A percentile compares a stretch with the other conserved stretches of the same genome.
These are phyloP conservation scores for Pestalotiopsis fici DNA, from an alignment of 2,329 filamentous ascomycete genomes.

Conservation along the genomic window DNA sequence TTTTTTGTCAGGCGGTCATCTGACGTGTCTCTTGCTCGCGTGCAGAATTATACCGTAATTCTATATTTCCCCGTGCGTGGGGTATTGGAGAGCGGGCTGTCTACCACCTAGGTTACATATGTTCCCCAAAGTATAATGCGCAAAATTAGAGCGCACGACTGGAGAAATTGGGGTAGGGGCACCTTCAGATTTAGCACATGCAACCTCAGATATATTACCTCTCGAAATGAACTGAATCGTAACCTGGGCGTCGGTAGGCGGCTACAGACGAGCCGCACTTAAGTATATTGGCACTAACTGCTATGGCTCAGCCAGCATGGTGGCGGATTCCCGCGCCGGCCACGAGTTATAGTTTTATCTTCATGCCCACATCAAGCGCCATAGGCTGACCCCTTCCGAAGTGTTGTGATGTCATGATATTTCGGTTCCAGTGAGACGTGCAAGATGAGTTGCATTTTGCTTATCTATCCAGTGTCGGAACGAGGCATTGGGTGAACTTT, in stretches of 20 bases:
- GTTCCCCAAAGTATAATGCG: neutral
- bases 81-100: neutral
- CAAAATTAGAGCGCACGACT: neutral
- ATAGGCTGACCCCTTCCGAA: constrained; percentile 3
- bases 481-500: neutral
- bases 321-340: constrained; percentile 4
- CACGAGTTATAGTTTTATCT: neutral
- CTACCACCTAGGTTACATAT: neutral
- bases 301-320: neutral
- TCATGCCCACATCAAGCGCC: constrained; percentile 1
- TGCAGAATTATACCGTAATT: neutral
- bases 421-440: neutral
- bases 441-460: neutral
- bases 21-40: neutral
- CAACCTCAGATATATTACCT: constrained; percentile 7
- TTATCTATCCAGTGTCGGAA: neutral
- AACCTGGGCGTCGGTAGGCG: neutral
- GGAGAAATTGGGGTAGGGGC: neutral
- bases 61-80: neutral
- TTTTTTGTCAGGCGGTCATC: neutral
- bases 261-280: neutral
- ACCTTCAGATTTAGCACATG: neutral
- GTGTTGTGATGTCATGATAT: neutral
- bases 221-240: neutral
- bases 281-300: neutral